These are phyloP conservation scores for Flammula alnicola DNA, from an alignment of 1,284 basidiomycete genomes.

Conservation along the genomic window DNA sequence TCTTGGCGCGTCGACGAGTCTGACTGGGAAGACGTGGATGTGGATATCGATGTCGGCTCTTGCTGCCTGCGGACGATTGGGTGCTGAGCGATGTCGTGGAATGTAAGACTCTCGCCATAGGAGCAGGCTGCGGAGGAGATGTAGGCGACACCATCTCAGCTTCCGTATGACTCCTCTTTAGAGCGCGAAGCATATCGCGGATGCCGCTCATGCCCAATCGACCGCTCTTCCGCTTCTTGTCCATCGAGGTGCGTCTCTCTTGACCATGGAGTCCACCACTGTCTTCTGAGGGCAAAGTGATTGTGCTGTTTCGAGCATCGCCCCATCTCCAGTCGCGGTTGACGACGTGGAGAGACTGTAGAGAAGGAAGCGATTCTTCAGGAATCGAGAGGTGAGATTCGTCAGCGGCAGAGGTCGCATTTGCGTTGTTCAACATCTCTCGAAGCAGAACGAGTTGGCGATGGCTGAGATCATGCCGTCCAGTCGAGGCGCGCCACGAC, in stretches of 20 bases:
- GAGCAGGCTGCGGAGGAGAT: too few species aligned
- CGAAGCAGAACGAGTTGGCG: constrained; percentile 58
- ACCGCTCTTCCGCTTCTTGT: constrained; percentile 58
- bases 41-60: constrained; percentile 43
- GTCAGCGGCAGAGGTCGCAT: constrained; percentile 1
- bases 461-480: constrained; percentile 72
- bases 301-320: constrained; percentile 69
- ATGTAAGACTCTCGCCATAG: not conserved
- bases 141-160: constrained; percentile 27
- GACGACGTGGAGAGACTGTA: constrained; percentile 29
- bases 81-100: constrained; percentile 64
- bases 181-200: constrained; percentile 70
- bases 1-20: constrained; percentile 50
- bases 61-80: constrained; percentile 55
- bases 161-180: constrained; percentile 49
- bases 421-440: constrained; percentile 57
- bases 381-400: constrained; percentile 15
- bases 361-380: constrained; percentile 51
- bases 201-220: constrained; percentile 69
- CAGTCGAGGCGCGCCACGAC: constrained; percentile 77
- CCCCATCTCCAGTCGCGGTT: constrained; percentile 76
- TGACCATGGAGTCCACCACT: constrained; percentile 32
- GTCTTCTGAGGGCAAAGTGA: constrained; percentile 75
- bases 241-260: constrained; percentile 10
- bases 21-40: constrained; percentile 25